Evolutionary conservation across 306 rosid species (phyloP).

Genomic region (Quercus dentata): DNA sequence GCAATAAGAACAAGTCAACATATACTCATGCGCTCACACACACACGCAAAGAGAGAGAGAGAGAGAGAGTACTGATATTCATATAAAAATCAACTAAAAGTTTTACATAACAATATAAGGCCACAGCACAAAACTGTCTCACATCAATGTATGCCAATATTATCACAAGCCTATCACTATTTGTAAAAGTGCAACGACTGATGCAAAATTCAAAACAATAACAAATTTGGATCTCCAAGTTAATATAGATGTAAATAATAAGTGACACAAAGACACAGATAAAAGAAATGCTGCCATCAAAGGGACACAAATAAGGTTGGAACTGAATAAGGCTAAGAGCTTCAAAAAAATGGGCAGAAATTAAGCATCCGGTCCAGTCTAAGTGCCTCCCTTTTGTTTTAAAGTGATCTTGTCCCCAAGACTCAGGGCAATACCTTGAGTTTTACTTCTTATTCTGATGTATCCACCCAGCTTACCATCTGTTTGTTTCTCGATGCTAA

Average conservation of each 20-base stretch:
- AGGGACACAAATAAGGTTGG: background rate
- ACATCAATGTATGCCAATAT: conserved; percentile 31
- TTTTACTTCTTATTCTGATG: conserved; percentile 98
- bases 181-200: conserved; percentile 29
- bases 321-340: conserved; percentile 12
- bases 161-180: conserved; percentile 24
- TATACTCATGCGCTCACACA: background rate
- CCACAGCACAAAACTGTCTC: conserved; percentile 25
- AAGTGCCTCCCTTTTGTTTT: conserved; percentile 88
- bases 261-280: background rate
- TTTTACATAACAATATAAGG: background rate
- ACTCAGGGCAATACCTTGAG: conserved; percentile 98
- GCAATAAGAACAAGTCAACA: background rate
- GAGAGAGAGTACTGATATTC: background rate
- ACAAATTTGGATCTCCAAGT: conserved; percentile 37
- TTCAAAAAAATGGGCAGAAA: conserved; percentile 18
- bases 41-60: background rate
- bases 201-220: conserved; percentile 34
- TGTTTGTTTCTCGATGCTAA: conserved; percentile 87
- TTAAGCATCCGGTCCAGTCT: conserved; percentile 20
- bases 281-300: conserved; percentile 32
- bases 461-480: conserved; percentile 92
- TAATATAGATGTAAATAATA: background rate
- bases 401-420: conserved; percentile 98
- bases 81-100: background rate